These are phyloP conservation scores for Pseudonectria buxi DNA, from an alignment of 2,329 filamentous ascomycete genomes.

Conservation along the genomic window DNA sequence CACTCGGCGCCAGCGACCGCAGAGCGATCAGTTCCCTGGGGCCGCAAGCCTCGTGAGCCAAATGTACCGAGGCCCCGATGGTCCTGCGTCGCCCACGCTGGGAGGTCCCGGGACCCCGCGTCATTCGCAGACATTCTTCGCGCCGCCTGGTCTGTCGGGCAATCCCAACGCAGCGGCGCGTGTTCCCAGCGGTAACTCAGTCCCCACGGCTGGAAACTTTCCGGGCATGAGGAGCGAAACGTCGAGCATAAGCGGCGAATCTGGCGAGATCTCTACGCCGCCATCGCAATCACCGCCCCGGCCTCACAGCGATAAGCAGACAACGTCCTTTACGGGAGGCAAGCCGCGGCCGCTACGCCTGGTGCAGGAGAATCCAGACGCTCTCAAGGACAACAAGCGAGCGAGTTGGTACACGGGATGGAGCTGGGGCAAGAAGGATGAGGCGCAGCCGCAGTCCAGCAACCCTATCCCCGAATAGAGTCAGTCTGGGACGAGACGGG, in stretches of 20 bases:
- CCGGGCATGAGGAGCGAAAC: conserved; percentile 63
- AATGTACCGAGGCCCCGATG: conserved; percentile 75
- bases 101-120: conserved; percentile 40
- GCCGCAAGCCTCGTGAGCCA: conserved; percentile 74
- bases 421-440: conserved; percentile 48
- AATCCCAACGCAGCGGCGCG: conserved; percentile 46
- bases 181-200: conserved; percentile 43
- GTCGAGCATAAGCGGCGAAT: conserved; percentile 61
- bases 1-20: conserved; percentile 49
- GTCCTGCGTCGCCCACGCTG: conserved; percentile 53
- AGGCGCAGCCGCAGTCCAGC: conserved; percentile 24
- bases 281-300: conserved; percentile 49
- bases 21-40: conserved; percentile 56
- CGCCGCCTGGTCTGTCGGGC: conserved; percentile 39
- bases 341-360: conserved; percentile 81
- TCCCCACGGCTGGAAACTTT: conserved; percentile 54
- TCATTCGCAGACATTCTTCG: conserved; percentile 59
- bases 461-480: conserved; percentile 30
- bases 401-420: conserved; percentile 59
- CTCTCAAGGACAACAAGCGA: conserved; percentile 49
- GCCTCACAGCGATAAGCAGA: conserved; percentile 46
- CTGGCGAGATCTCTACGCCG: conserved; percentile 43
- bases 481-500: neutral
- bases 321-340: conserved; percentile 50
- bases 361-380: conserved; percentile 67